Conservation (phyloP, 2,329 filamentous ascomycete genomes). For the Drechslera avenae region DNA sequence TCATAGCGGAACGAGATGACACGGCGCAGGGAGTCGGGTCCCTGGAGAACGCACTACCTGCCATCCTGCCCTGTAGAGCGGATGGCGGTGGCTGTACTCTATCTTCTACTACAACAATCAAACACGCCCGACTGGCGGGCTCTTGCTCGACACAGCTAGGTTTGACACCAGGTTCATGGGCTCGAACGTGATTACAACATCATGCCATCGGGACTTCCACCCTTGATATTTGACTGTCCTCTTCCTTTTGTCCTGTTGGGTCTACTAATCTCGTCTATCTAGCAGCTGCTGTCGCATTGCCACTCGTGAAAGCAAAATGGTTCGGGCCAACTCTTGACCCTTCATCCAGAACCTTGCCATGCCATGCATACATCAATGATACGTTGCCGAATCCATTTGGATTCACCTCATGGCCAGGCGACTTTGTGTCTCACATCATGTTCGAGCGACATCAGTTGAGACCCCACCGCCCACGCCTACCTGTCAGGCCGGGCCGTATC, state of each 20-base stretch:
- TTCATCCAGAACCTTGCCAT: conserved; percentile 27
- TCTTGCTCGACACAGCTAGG: conserved; percentile 34
- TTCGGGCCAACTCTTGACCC: conserved; percentile 31
- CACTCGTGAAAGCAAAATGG: conserved; percentile 29
- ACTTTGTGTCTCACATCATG: conserved; percentile 24
- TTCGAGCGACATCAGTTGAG: conserved; percentile 21
- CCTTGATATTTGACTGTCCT: conserved; percentile 29
- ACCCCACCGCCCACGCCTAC: conserved; percentile 8
- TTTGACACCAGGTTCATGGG: conserved; percentile 40
- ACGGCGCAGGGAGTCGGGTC: conserved; percentile 17
- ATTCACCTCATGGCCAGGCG: conserved; percentile 26
- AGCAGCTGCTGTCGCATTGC: conserved; percentile 20
- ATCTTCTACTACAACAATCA: conserved; percentile 37
- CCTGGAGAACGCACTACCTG: conserved; percentile 47
- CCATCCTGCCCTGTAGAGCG: conserved; percentile 43
- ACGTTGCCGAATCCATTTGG: conserved; percentile 28
- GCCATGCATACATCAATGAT: conserved; percentile 27
- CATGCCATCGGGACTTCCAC: conserved; percentile 46
- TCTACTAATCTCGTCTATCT: conserved; percentile 25
- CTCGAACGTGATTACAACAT: conserved; percentile 49
- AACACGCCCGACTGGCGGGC: conserved; percentile 29
- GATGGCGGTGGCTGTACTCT: conserved; percentile 48
- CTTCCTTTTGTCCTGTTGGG: conserved; percentile 12
- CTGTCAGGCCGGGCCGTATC: conserved; percentile 17
- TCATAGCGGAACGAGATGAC: conserved; percentile 18